phyloP scores from a whole-genome alignment of 805 yeast genomes.

The Metschnikowia peoriensis region DNA sequence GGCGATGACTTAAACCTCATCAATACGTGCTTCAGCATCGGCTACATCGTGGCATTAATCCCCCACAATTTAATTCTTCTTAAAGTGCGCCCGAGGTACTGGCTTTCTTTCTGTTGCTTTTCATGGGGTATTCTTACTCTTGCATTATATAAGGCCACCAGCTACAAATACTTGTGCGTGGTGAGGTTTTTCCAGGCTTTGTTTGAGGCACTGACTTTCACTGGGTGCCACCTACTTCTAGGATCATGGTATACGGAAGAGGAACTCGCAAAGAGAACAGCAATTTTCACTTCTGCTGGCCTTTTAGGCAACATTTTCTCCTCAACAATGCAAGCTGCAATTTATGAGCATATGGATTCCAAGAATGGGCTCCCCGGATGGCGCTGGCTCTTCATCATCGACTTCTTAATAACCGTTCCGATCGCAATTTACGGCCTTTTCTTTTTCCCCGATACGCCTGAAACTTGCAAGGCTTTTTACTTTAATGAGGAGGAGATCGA shows the following conservation, averaged over 20 bases:
- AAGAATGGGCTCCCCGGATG: constrained; percentile 48
- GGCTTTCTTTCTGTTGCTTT: constrained; percentile 53
- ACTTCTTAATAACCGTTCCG: constrained; percentile 54
- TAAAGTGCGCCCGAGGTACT: constrained; percentile 53
- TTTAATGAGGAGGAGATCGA: constrained; percentile 30
- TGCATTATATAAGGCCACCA: constrained; percentile 47
- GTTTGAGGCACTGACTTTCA: constrained; percentile 57
- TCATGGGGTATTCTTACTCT: constrained; percentile 58
- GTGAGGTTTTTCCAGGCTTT: constrained; percentile 60
- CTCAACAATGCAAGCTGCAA: constrained; percentile 56
- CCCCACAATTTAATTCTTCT: constrained; percentile 58
- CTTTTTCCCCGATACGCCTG: constrained; percentile 59
- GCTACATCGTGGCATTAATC: constrained; percentile 59
- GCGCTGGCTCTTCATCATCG: constrained; percentile 65
- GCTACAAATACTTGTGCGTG: constrained; percentile 50
- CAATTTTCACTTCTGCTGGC: constrained; percentile 55
- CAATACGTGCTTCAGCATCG: constrained; percentile 57
- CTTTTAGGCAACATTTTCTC: constrained; percentile 54
- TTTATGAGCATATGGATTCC: constrained; percentile 46
- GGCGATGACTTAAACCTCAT: constrained; percentile 52
- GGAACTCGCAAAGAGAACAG: constrained; percentile 51
- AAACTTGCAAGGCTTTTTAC: constrained; percentile 32
- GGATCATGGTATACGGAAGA: constrained; percentile 52
- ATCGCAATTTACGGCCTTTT: constrained; percentile 49
- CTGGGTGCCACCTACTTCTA: constrained; percentile 53